Base-by-base conservation (phyloP, 2,329 filamentous ascomycete species). In the Ilyonectria mors-panacis region DNA sequence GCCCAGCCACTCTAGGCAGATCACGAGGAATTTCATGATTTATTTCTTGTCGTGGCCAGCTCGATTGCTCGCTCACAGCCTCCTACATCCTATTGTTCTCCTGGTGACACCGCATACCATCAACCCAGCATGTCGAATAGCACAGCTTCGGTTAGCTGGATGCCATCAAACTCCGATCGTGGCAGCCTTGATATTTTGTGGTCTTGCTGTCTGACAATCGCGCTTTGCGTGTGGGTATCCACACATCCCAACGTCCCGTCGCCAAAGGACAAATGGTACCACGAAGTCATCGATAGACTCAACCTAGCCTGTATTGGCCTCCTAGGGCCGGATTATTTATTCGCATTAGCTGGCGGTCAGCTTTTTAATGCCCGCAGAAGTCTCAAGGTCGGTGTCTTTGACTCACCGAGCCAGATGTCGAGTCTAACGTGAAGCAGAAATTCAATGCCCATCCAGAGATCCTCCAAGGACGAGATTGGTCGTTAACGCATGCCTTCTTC, bases 331-430 rank as follows among this genome's bases (percentile, higher is more conserved):
- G 63, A 69, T 1, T 70, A 63, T 6, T 53, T 69, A 2, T 67
- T 69, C 33, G 59, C 54, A 6, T 17, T 70, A 9, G 63, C 68
- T 2, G 58, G 69, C 12, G 57, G 55, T 10, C 68, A 70, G 12
- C 42, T 21, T 45, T 19, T 45, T 59, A 55, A 15, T 69, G 67
- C 67, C 9, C 30, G 67, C 4, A 51, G 67, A 53, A 67, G 59
- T 17, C 63, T 70, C 9, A 50, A 17, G 12, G 67, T 69, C 28
- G 17, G 42, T 50, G 2, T 28, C 12, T 28, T 8, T 42, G 15
- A 28, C 15, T 21, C 7, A 2, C 30, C 19, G 15, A 19, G 37
- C 12, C 35, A 15, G 15, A 28, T 26, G 15, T 1, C 6, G 1
- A 6, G 4, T 21, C 28, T 3, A 4, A 4, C 4, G 1, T 13